Evolutionary conservation across 805 yeast species (phyloP).

Genomic region (Monosporozyma yasuniensis): DNA sequence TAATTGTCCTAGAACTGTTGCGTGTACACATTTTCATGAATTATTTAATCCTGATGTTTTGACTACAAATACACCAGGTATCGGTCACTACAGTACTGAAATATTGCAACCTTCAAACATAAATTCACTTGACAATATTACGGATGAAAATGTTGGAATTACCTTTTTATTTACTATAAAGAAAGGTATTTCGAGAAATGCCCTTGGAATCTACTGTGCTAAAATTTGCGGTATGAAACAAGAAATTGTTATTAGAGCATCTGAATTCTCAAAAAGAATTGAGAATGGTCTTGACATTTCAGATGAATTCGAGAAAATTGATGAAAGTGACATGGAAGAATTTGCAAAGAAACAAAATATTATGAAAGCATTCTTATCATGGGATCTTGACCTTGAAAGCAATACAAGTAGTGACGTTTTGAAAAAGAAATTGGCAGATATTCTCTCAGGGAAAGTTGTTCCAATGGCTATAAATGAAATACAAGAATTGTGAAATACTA

Average conservation of each 20-base stretch:
- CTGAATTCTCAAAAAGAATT: slow-evolving; percentile 15
- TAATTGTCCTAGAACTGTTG: slow-evolving; percentile 24
- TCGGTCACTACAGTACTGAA: slow-evolving; percentile 32
- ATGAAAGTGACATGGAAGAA: slow-evolving; percentile 11
- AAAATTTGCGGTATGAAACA: slow-evolving; percentile 30
- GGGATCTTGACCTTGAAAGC: slow-evolving; percentile 25
- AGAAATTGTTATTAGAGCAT: slow-evolving; percentile 29
- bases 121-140: background rate
- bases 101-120: slow-evolving; percentile 8
- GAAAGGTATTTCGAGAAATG: slow-evolving; percentile 28
- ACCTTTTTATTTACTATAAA: slow-evolving; percentile 30
- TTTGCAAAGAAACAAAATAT: slow-evolving; percentile 14
- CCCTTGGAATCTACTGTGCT: slow-evolving; percentile 38
- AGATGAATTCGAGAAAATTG: slow-evolving; percentile 10
- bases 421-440: slow-evolving; percentile 6
- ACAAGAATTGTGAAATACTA: background rate
- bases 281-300: slow-evolving; percentile 15
- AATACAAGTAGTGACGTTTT: slow-evolving; percentile 3
- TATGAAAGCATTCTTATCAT: slow-evolving; percentile 20
- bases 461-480: background rate
- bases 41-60: slow-evolving; percentile 27
- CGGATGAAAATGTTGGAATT: slow-evolving; percentile 11
- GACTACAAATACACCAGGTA: slow-evolving; percentile 10
- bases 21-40: slow-evolving; percentile 40
- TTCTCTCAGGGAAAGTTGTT: background rate